Evolutionary conservation across 2,329 filamentous ascomycete genomes (phyloP).

Genomic region (Ascochyta koolunga): DNA sequence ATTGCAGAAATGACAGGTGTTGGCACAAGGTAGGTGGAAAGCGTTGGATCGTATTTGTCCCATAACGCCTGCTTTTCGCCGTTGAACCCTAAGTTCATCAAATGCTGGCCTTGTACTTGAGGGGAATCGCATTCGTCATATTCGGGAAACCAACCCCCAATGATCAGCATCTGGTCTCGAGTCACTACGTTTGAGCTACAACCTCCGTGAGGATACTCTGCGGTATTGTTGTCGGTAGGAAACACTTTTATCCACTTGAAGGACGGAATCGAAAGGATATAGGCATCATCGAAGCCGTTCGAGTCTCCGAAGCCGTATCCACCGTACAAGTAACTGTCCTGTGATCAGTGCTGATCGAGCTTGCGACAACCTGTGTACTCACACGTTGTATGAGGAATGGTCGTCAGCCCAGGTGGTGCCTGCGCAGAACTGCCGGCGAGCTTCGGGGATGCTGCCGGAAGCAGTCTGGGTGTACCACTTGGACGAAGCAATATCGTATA

Average conservation of each 20-base stretch:
- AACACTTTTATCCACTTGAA: conserved; percentile 68
- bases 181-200: conserved; percentile 63
- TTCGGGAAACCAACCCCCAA: conserved; percentile 62
- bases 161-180: conserved; percentile 66
- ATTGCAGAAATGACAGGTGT: conserved; percentile 57
- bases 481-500: conserved; percentile 66
- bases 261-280: conserved; percentile 66
- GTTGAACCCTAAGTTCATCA: conserved; percentile 60
- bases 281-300: conserved; percentile 66
- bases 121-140: conserved; percentile 59
- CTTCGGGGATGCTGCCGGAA: conserved; percentile 58
- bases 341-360: background rate
- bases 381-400: conserved; percentile 69
- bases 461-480: conserved; percentile 67
- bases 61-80: conserved; percentile 56
- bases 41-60: conserved; percentile 58
- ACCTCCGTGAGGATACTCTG: conserved; percentile 59
- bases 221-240: conserved; percentile 47
- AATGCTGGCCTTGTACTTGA: conserved; percentile 62
- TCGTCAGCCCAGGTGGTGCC: conserved; percentile 66
- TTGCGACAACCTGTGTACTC: conserved; percentile 8
- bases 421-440: conserved; percentile 65
- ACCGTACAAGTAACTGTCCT: conserved; percentile 64
- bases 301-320: conserved; percentile 59
- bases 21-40: conserved; percentile 63